Conservation (phyloP, 805 yeast genomes). For the Ogataea wickerhamii region DNA sequence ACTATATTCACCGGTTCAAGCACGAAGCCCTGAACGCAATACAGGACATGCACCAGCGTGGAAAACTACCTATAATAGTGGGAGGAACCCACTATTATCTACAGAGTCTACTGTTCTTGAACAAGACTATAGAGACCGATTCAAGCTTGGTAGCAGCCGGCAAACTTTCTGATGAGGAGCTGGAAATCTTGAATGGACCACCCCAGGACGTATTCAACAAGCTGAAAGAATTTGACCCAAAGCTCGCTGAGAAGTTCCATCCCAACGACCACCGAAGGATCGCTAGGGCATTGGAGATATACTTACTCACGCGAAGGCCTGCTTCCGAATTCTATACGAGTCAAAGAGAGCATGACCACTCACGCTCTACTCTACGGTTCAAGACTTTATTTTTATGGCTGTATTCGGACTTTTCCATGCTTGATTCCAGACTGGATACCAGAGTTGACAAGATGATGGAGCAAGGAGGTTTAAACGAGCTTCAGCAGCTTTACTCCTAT, state of each 20-base stretch:
- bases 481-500: slow-evolving; percentile 51
- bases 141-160: slow-evolving; percentile 18
- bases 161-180: slow-evolving; percentile 33
- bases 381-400: slow-evolving; percentile 79
- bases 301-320: slow-evolving; percentile 55
- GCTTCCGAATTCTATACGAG: slow-evolving; percentile 69
- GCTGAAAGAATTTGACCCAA: slow-evolving; percentile 60
- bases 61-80: slow-evolving; percentile 80
- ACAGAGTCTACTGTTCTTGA: slow-evolving; percentile 70
- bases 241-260: slow-evolving; percentile 76
- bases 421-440: slow-evolving; percentile 63
- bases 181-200: slow-evolving; percentile 51
- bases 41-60: slow-evolving; percentile 58
- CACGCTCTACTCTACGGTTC: slow-evolving; percentile 49
- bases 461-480: slow-evolving; percentile 67
- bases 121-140: slow-evolving; percentile 52
- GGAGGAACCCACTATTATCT: slow-evolving; percentile 97
- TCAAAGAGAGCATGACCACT: slow-evolving; percentile 46
- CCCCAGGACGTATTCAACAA: slow-evolving; percentile 45
- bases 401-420: slow-evolving; percentile 55
- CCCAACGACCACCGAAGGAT: slow-evolving; percentile 85
- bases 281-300: slow-evolving; percentile 77
- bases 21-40: slow-evolving; percentile 64
- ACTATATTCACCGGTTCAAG: slow-evolving; percentile 74
- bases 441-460: slow-evolving; percentile 84